These are phyloP conservation scores for Phialophora chinensis DNA, from an alignment of 2,329 filamentous ascomycete genomes.

Conservation along the genomic window DNA sequence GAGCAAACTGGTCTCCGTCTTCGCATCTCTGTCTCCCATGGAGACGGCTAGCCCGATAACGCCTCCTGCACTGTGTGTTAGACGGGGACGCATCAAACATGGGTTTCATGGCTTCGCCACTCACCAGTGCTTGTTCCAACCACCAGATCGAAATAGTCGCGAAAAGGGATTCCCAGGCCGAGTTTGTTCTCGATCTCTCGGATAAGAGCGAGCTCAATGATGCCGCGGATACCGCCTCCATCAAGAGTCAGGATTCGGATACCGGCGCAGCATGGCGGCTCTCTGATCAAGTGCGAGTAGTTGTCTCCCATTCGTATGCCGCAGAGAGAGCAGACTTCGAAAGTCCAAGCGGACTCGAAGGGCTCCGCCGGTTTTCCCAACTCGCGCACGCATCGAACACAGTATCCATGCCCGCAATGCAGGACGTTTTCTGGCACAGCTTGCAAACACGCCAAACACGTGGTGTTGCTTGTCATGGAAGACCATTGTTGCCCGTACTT, in stretches of 20 bases:
- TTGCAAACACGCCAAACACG: conserved; percentile 18
- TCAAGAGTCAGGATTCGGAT: conserved; percentile 32
- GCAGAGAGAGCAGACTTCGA: conserved; percentile 18
- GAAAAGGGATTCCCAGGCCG: conserved; percentile 27
- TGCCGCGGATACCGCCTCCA: conserved; percentile 31
- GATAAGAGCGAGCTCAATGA: conserved; percentile 32
- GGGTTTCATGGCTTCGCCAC: neutral
- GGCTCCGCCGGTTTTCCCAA: conserved; percentile 9
- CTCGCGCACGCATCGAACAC: conserved; percentile 17
- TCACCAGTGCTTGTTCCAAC: conserved; percentile 33
- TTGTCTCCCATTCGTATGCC: conserved; percentile 5
- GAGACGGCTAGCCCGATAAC: conserved; percentile 8
- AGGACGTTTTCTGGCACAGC: conserved; percentile 19
- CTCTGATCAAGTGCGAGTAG: conserved; percentile 26
- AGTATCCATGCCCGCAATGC: conserved; percentile 20
- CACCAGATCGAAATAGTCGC: conserved; percentile 32
- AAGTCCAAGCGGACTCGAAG: conserved; percentile 20
- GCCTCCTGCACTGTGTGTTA: conserved; percentile 1
- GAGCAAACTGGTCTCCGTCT: conserved; percentile 6
- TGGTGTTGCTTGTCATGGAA: conserved; percentile 17
- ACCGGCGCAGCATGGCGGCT: conserved; percentile 27
- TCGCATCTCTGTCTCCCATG: conserved; percentile 13
- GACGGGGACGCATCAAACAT: neutral
- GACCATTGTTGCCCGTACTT: conserved; percentile 9
- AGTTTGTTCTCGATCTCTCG: conserved; percentile 26